Conservation (phyloP, 208 protist species). For the Herpetomonas samuelpessoai region DNA sequence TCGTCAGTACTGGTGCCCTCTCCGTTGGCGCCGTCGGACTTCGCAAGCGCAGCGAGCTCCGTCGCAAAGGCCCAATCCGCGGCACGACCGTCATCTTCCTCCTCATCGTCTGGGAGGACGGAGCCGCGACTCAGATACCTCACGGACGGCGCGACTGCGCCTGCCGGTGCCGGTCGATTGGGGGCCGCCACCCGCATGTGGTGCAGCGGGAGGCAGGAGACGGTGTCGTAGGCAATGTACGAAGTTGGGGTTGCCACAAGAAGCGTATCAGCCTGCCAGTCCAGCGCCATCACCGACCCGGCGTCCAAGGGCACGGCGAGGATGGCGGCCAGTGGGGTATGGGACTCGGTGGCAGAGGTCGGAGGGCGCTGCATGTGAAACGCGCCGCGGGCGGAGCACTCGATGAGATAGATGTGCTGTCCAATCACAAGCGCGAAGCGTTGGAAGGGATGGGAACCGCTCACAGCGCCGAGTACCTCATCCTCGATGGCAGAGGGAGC, state of each 20-base stretch:
- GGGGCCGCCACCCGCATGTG: neutral
- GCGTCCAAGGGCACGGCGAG: neutral
- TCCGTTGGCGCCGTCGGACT: neutral
- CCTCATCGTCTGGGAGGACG: too few relatives aligned
- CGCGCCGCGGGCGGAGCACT: conserved; percentile 1
- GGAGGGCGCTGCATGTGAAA: neutral
- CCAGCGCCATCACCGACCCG: conserved; percentile 3
- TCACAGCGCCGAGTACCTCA: too few relatives aligned
- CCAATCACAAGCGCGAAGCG: neutral
- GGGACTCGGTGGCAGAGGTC: neutral
- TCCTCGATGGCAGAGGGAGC: neutral
- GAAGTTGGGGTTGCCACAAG: conserved; percentile 6
- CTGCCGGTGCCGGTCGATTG: neutral
- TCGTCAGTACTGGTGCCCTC: neutral
- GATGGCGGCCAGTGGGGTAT: neutral
- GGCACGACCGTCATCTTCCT: neutral
- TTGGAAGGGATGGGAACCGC: neutral
- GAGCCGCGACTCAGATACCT: too few relatives aligned
- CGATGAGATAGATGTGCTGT: neutral
- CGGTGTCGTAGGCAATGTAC: conserved; percentile 14
- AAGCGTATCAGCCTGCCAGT: conserved; percentile 15
- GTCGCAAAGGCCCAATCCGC: neutral
- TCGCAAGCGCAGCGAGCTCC: neutral
- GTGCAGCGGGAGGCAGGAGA: neutral
- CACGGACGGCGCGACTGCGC: neutral